Evolutionary conservation across 192 early-diverging fungal genomes (phyloP), one percentile per base, ranked within the genome.

Genomic region (Backusella luteola): DNA sequence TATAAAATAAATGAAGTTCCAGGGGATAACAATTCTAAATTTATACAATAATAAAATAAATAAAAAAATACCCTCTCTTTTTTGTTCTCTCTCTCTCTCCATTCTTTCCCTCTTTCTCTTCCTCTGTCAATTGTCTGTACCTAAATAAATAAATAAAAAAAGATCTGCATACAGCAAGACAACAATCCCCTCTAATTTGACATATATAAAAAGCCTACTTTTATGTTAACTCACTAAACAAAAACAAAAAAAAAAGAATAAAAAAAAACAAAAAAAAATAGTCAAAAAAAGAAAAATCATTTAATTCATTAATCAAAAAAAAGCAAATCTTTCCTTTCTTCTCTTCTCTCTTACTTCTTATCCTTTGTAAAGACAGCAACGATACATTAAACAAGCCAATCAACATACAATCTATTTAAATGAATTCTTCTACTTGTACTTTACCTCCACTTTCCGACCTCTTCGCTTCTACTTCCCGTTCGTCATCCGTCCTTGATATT

Each of bases 371-470:
- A 36, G 34, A 69, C 34, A 69, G 41, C 39, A 69, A 39, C 38
- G 21, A 8, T 15, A 69, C 6, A n/a, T 49, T 44, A 44, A 44
- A 44, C 29, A 71, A 34, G 44, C 39, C 44, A 32, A 11, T 39
- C 38, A 39, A 39, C 11, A 39, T 39, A 39, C 38, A 39, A 39
- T 66, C 35, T 17, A 41, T 39, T n/a, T 12, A 21, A 71, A 77
- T 36, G 39, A 41, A 70, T 23, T 44, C 26, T 7, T 79, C 77
- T 56, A 70, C 72, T 34, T 79, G 77, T 52, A 79, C 73, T 68
- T 34, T 79, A 32, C 77, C 77, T 70, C 53, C 77, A 19, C 42
- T 79, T 42, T 74, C 77, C 42, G 77, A 79, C 46, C 67, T 79
- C 8, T 74, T 79, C 39, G 32, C 70, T 71, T 29, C 39, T 15